Evolutionary conservation across 805 yeast species (phyloP), one percentile per base, ranked within the genome.

Genomic region (Millerozyma acaciae): DNA sequence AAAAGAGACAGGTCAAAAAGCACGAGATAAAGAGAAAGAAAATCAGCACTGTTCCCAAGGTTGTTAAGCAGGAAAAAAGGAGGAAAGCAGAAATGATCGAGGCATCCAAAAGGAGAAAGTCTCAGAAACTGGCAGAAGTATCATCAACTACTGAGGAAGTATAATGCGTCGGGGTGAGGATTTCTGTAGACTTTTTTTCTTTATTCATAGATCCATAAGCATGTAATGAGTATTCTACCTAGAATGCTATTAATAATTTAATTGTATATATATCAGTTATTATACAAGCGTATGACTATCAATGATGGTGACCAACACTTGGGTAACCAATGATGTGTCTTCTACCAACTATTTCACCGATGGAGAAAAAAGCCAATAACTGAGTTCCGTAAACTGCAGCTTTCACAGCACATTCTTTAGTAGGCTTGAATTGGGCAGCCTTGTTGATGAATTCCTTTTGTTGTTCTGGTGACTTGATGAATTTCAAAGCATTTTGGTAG

Each of bases 281-380:
- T n/a, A 24, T 24, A 24, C 13, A 15, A 28, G 31, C 13, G 18
- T 12, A 13, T 13, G 8, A 26, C n/a, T 21, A 20, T 28, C 42
- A 45, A 22, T 35, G 38, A 29, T 52, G 50, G 59, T 74, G 76
- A 42, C 77, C 79, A 48, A 63, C 72, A 12, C 72, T 53, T 55
- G 85, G 84, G 74, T 93, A 90, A 48, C 97, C 96, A 55, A 88
- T 84, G 40, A 93, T 51, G 54, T 84, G 78, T 73, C 97, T 84
- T 75, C 97, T 87, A 56, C 98, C 98, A 55, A 93, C 74, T 49
- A 89, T 78, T 75, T 93, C 98, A 59, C 98, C 98, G 29, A 90
- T 73, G 17, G 97, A 78, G 67, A 88, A 93, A 60, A 89, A 75
- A 44, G 97, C 98, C 46, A 85, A 70, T 35, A 90, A 66, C 69